Base-by-base conservation (phyloP, 2,329 filamentous ascomycete species). In the Conoideocrella luteorostrata region DNA sequence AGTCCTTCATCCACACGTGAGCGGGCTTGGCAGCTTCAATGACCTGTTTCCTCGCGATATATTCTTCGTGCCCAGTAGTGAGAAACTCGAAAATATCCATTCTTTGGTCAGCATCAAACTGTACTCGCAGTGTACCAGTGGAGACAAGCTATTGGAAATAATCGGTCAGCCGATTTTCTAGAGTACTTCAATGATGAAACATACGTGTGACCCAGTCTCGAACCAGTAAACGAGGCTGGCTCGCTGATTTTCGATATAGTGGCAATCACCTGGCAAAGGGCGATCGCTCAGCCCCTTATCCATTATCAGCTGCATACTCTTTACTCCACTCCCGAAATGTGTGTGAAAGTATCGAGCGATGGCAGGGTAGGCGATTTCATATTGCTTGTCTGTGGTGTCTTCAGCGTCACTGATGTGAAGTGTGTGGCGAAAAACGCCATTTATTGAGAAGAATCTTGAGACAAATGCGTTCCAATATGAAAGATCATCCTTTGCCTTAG, bases 211-310 rank as follows among this genome's bases (percentile, higher is more conserved):
- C 41, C 84, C 85, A 49, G 85, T 88, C 41, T 86, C 80, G 57
- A 91, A 96, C 78, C 87, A 94, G 60, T 95, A 94, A 5, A 93
- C 84, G 45, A 97, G 79, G 56, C 81, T 93, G 21, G 88, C 82
- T 55, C 81, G 86, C 20, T 70, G 69, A 57, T 87, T 88, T 53
- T 88, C 84, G 18, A 96, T 83, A 53, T 82, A 82, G 55, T 86
- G 81, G 36, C 79, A 80, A 38, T 83, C 80, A 45, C 76, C 78
- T 2, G 75, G 71, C 28, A 86, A 62, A 9, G 72, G 66, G 40
- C 71, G 71, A 50, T 84, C 79, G 0, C 65, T 65, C 2, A 68
- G 72, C 2, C 72, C 71, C 56, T 80, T 82, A 54, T 95, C 89
- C 55, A 95, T 76, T 18, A 89, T 80, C 59, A 97, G 77, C 61